A percentile compares a stretch with the other conserved stretches of the same genome.
Conservation (phyloP, 2,329 filamentous ascomycete species). For the Penicillium sp. region DNA sequence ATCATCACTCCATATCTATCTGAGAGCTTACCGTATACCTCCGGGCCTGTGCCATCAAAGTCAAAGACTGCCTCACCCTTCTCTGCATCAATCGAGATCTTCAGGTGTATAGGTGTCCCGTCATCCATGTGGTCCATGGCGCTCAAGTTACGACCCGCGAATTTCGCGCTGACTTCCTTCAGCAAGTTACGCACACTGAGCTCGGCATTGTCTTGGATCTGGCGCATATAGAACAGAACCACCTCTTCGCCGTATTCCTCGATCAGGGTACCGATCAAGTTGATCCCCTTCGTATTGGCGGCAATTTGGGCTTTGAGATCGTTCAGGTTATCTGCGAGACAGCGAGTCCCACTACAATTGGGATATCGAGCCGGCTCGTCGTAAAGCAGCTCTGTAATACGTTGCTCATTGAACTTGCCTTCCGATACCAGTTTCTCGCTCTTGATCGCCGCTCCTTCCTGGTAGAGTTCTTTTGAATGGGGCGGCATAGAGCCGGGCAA, state of each 20-base stretch:
- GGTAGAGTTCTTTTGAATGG: constrained; percentile 63
- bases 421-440: constrained; percentile 50
- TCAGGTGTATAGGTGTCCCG: constrained; percentile 71
- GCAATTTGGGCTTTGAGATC: constrained; percentile 81
- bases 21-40: constrained; percentile 48
- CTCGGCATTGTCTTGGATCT: constrained; percentile 75
- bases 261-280: constrained; percentile 67
- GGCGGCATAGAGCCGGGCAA: constrained; percentile 75
- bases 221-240: constrained; percentile 75
- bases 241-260: constrained; percentile 69
- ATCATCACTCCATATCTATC: constrained; percentile 27
- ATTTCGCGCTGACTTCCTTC: constrained; percentile 63
- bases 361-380: constrained; percentile 68
- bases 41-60: constrained; percentile 72
- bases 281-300: constrained; percentile 78
- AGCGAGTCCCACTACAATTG: constrained; percentile 72
- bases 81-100: constrained; percentile 65
- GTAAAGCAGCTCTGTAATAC: constrained; percentile 66
- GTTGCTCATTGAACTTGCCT: constrained; percentile 65
- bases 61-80: constrained; percentile 73
- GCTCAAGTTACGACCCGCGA: constrained; percentile 60
- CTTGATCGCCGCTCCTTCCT: constrained; percentile 65
- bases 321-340: constrained; percentile 74
- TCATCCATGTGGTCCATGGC: constrained; percentile 81
- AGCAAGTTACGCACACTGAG: constrained; percentile 68